Evolutionary conservation across 176 grass and related monocot species (phyloP), one percentile per base, ranked within the genome.

Genomic region (Eragrostis nindensis): DNA sequence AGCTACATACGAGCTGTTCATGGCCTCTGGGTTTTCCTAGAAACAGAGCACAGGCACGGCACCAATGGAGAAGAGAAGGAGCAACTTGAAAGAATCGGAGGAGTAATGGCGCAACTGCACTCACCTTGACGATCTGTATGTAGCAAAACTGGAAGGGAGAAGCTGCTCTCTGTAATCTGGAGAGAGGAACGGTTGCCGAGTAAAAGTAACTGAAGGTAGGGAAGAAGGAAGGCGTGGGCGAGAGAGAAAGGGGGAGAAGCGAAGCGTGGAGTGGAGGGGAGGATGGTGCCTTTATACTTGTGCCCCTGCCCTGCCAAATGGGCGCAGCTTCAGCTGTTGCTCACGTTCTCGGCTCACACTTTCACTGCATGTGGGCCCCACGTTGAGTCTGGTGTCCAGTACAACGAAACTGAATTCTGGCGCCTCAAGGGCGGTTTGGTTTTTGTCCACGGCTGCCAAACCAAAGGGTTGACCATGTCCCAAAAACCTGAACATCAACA

Each of bases 261-360:
- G 55, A 73, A 60, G 54, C 8, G 41, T 81, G 79, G 42, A 30
- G 27, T 49, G 54, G 55, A 7, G 25, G 27, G 21, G 41, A 50
- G 70, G 69, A 17, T 42, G 45, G 45, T 65, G 57, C n/a, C 70
- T 83, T 65, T 83, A 74, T 83, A 82, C 69, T 57, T 70, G 40
- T 74, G 69, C 29, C 70, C 10, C 44, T 81, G 38, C 55, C 68
- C 21, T 74, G 55, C 40, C 61, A 49, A 22, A 16, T 18, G 68
- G 67, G 52, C 64, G 21, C 70, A 71, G 68, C 19, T 7, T 17
- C 25, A 8, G 22, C 65, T 19, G 63, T 39, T 71, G 30, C 9
- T 19, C 52, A 61, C 55, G 44, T 19, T 77, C 74, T 2, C 2
- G 3, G 21, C 26, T 8, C 61, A 25, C 8, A 43, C 61, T 42